These are phyloP conservation scores for Trypanosoma platydactyli DNA, from an alignment of 208 protist species.

Conservation along the genomic window DNA sequence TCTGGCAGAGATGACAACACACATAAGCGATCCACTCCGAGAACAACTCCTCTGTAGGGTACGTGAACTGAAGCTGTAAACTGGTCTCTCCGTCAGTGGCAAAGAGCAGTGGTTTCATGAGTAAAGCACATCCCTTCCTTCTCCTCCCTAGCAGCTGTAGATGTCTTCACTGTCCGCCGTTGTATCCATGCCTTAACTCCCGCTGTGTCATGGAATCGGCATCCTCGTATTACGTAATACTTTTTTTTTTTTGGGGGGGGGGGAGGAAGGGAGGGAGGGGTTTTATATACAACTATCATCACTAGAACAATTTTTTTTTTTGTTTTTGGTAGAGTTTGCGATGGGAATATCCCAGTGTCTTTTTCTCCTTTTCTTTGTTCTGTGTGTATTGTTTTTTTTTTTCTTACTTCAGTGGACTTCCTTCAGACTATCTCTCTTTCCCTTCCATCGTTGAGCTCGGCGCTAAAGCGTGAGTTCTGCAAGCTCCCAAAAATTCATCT, in stretches of 20 bases:
- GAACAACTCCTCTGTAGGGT: slow-evolving; percentile 77
- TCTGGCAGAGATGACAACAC: slow-evolving; percentile 66
- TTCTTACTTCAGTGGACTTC: neutral
- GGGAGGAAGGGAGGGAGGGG: too few species aligned
- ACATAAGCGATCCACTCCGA: slow-evolving; percentile 54
- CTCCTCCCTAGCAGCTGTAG: too few species aligned
- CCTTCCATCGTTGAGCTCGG: neutral
- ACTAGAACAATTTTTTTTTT: slow-evolving; percentile 2
- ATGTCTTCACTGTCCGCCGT: too few species aligned
- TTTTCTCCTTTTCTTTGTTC: neutral
- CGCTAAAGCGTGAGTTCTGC: too few species aligned
- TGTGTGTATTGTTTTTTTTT: slow-evolving; percentile 13
- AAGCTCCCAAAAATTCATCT: too few species aligned
- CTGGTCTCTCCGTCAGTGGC: neutral
- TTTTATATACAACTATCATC: too few species aligned
- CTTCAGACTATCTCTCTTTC: neutral
- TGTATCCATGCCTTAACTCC: too few species aligned
- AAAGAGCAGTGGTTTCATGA: too few species aligned
- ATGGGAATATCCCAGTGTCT: neutral
- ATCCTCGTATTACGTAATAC: too few species aligned
- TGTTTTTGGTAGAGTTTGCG: slow-evolving; percentile 3
- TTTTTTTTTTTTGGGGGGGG: too few species aligned
- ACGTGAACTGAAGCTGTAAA: slow-evolving; percentile 56
- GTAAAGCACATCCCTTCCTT: too few species aligned
- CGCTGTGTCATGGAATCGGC: too few species aligned